Conservation (phyloP, 148 eudicot genomes). For the Nyssa sinensis region DNA sequence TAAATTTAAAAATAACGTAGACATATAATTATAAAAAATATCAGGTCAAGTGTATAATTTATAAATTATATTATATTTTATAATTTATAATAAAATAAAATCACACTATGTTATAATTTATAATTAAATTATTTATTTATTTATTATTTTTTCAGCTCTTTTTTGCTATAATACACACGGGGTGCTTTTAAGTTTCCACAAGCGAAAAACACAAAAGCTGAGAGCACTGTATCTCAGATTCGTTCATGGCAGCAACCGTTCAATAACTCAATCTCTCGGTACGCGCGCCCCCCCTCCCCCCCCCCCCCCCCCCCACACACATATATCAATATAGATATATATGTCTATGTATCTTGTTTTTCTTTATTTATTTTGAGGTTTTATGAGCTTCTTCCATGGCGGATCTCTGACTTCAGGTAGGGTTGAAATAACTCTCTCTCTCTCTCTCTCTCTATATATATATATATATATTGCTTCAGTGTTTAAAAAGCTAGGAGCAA, state of each 20-base stretch:
- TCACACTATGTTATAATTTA: too few species aligned
- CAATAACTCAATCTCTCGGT: background rate
- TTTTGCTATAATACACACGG: conserved; percentile 5
- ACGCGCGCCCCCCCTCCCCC: too few species aligned
- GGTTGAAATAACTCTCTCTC: background rate
- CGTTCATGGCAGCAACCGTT: background rate
- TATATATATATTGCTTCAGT: background rate
- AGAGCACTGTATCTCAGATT: background rate
- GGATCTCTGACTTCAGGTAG: conserved; percentile 17
- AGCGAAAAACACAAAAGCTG: background rate
- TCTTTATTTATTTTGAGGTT: background rate
- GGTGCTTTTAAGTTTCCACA: background rate
- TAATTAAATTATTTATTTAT: too few species aligned
- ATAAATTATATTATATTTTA: too few species aligned
- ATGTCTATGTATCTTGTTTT: background rate
- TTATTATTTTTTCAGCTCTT: background rate
- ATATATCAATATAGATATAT: background rate
- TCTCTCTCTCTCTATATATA: background rate
- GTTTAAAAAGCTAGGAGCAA: background rate
- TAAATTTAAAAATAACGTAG: too few species aligned
- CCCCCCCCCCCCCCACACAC: too few species aligned
- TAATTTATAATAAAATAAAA: too few species aligned
- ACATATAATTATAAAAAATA: too few species aligned
- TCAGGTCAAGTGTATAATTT: too few species aligned
- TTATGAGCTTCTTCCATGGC: conserved; percentile 9